Evolutionary conservation across 306 rosid genomes (phyloP).

Genomic region (Citrullus mucosospermus): DNA sequence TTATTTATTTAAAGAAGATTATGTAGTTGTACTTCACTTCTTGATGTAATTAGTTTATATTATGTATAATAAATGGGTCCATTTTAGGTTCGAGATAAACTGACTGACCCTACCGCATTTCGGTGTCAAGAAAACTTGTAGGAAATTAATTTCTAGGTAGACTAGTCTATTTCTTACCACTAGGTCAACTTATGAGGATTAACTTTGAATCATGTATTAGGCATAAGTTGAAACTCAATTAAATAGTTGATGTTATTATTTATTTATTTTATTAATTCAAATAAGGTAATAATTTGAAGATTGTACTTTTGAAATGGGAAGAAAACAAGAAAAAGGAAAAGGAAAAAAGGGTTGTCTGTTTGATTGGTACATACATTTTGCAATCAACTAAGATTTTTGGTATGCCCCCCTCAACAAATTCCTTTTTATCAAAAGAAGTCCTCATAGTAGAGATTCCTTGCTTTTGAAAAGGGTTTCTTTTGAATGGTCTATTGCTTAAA

Average conservation of each 20-base stretch:
- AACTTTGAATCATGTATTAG: too few relatives aligned
- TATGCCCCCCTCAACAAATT: not conserved
- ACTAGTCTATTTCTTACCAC: too few relatives aligned
- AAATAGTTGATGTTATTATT: not conserved
- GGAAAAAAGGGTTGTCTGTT: not conserved
- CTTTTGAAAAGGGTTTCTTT: conserved; percentile 5
- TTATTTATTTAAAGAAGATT: not conserved
- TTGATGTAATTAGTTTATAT: not conserved
- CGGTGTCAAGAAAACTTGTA: too few relatives aligned
- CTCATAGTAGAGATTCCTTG: conserved; percentile 7
- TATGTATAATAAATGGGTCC: not conserved
- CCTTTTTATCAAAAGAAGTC: not conserved
- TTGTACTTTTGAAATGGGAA: not conserved
- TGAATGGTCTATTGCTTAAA: conserved; percentile 8
- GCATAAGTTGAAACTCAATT: not conserved
- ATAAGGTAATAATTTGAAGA: not conserved
- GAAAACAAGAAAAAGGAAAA: not conserved
- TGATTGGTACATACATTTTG: not conserved
- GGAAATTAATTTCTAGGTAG: too few relatives aligned
- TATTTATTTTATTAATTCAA: not conserved
- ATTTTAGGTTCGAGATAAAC: too few relatives aligned
- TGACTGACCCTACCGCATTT: too few relatives aligned
- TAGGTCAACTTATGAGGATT: too few relatives aligned
- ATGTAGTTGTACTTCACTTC: not conserved
- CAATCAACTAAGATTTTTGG: not conserved